Conservation (phyloP, 192 early-diverging fungal genomes). For the Backusella tarrabulga region DNA sequence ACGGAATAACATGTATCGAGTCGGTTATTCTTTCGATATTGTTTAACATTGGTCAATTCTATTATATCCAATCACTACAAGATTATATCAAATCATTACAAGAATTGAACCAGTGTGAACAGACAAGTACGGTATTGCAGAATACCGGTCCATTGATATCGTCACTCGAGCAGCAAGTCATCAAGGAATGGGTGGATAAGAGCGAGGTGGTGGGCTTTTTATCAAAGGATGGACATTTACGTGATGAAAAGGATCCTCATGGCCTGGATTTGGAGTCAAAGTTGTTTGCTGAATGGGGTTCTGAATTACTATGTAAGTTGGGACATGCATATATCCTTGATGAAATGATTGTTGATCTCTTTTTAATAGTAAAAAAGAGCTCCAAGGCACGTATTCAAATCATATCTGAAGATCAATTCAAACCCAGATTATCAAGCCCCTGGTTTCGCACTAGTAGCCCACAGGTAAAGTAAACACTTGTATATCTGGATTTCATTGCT, state of each 20-base stretch:
- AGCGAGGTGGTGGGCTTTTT: slow-evolving; percentile 21
- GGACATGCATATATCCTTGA: not conserved
- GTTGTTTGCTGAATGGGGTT: slow-evolving; percentile 35
- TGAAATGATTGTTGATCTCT: not conserved
- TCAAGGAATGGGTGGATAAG: slow-evolving; percentile 13
- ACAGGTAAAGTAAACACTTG: not conserved
- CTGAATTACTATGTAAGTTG: slow-evolving; percentile 16
- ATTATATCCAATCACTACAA: slow-evolving; percentile 7
- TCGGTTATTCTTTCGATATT: slow-evolving; percentile 7
- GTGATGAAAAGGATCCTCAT: slow-evolving; percentile 26
- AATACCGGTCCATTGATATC: not conserved
- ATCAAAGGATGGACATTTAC: slow-evolving; percentile 23
- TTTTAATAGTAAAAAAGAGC: slow-evolving; percentile 12
- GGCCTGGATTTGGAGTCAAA: slow-evolving; percentile 35
- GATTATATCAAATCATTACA: slow-evolving; percentile 12
- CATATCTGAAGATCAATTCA: slow-evolving; percentile 1
- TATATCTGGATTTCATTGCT: not conserved
- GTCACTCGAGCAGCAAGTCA: not conserved
- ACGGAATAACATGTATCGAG: slow-evolving; percentile 5
- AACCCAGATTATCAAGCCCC: slow-evolving; percentile 28
- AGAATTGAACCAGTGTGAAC: not conserved
- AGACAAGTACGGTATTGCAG: not conserved
- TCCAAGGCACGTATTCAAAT: not conserved
- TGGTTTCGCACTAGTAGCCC: slow-evolving; percentile 14
- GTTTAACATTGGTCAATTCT: not conserved